These are phyloP conservation scores for Persicaria maculosa DNA, from an alignment of 148 eudicot species.

Conservation along the genomic window DNA sequence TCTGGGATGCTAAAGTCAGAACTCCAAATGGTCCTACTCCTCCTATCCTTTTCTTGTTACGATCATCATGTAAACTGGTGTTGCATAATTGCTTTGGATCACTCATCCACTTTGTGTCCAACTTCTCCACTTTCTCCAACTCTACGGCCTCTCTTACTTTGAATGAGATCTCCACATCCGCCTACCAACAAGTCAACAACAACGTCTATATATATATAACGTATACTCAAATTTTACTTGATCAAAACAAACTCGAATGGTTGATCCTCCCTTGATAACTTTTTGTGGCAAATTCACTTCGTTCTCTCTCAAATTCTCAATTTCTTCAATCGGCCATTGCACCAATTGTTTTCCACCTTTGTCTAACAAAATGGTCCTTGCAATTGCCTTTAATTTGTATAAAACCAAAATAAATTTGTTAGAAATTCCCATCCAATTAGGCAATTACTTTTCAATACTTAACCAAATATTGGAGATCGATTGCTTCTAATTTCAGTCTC, in stretches of 20 bases:
- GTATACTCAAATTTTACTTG: no score
- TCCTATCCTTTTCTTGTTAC: conserved; percentile 15
- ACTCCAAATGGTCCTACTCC: conserved; percentile 26
- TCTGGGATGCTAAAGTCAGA: conserved; percentile 22
- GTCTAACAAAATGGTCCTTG: conserved; percentile 40
- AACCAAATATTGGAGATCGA: no score
- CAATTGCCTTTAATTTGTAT: conserved; percentile 26
- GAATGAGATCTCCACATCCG: neutral
- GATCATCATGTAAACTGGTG: conserved; percentile 18
- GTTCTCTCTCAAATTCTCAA: conserved; percentile 27
- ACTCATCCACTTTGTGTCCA: conserved; percentile 30
- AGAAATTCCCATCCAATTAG: no score
- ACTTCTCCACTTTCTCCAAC: conserved; percentile 2
- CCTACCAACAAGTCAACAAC: conserved; percentile 26
- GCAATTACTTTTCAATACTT: no score
- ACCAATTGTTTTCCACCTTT: conserved; percentile 35
- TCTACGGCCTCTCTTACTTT: conserved; percentile 4
- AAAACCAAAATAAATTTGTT: neutral
- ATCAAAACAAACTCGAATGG: conserved; percentile 22
- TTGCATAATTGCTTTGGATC: conserved; percentile 15
- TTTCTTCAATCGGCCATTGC: conserved; percentile 48
- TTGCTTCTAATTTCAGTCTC: no score
- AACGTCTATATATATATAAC: conserved; percentile 11
- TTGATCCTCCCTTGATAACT: conserved; percentile 24
- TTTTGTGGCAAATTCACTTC: conserved; percentile 19